Percentiles rank a stretch among this genome's conserved stretches.
phyloP scores from a whole-genome alignment of 306 rosid genomes.

The Leucaena leucocephala region DNA sequence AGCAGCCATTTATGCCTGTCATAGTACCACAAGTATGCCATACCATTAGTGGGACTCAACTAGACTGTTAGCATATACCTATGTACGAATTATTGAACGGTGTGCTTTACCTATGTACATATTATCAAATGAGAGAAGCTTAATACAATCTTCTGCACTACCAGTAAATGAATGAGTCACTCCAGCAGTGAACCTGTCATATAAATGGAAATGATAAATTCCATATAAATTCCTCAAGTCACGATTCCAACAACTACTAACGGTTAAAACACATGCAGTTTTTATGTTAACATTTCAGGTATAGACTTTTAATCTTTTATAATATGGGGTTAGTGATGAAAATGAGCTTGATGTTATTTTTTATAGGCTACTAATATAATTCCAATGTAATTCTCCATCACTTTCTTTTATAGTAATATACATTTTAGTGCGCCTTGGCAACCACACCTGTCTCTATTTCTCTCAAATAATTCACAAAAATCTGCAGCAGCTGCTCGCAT shows the following conservation, averaged over 20 bases:
- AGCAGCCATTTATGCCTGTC: conserved; percentile 92
- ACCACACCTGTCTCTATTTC: conserved; percentile 69
- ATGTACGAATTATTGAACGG: background rate
- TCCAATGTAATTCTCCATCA: background rate
- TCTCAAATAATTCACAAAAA: conserved; percentile 84
- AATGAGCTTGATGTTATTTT: conserved; percentile 23
- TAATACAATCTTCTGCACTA: conserved; percentile 69
- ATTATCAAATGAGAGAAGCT: conserved; percentile 77
- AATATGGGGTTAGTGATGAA: background rate
- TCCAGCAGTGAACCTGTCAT: conserved; percentile 73
- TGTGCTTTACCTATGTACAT: conserved; percentile 72
- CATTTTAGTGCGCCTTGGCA: conserved; percentile 19
- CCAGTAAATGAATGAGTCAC: conserved; percentile 95
- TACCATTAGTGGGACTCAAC: conserved; percentile 26
- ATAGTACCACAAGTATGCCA: conserved; percentile 30
- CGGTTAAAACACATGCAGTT: conserved; percentile 7
- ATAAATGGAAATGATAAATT: conserved; percentile 30
- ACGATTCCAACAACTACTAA: conserved; percentile 19
- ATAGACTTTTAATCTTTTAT: conserved; percentile 6
- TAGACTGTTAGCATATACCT: conserved; percentile 22
- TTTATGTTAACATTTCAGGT: background rate
- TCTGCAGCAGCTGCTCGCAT: conserved; percentile 96
- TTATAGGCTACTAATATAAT: conserved; percentile 3
- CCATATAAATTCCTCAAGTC: conserved; percentile 23
- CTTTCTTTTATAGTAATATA: background rate